Evolutionary conservation across 306 rosid species (phyloP), one percentile per base, ranked within the genome.

Genomic region (Cucumis sativus): DNA sequence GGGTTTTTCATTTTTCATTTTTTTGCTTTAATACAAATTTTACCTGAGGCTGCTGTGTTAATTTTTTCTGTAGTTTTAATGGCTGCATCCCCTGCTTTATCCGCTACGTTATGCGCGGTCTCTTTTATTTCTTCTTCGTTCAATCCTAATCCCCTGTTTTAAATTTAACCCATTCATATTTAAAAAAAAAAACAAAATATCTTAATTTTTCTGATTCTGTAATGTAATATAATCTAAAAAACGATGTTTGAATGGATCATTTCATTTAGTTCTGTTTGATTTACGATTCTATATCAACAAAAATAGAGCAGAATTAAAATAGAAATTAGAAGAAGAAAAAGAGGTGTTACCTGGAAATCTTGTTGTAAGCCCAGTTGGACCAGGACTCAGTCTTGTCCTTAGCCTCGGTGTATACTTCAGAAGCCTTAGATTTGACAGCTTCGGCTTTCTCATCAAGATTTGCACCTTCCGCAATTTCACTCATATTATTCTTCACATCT

Each of bases 31-130:
- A 2, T 49, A 3, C 5, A 12, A 47, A 47, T 0, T 51, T 52
- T 78, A 88, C 96, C 92, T 1, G 87, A 83, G 28, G 84, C 86
- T 33, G 85, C 83, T 76, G 89, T 81, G 45, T 74, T 80, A 51
- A 82, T 43, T 76, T 77, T 79, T 6, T 79, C 82, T 7, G 84
- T 77, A 63, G 88, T 83, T 56, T 45, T 84, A 28, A 76, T 82
- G 58, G 91, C 90, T 69, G 84, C 92, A 39, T 78, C 88, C 79
- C 70, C 88, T 33, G 82, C 86, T 43, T 57, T 23, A 51, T 79
- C 45, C 81, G 51, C 83, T 58, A 81, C 30, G 60, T 82, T 30
- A 28, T 73, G 63, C 40, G 77, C 64, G 3, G 43, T 68, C 79
- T 77, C 80, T 66, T 33, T 47, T 37, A 65, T 1, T 13, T 47